Conservation (phyloP, 352 stramenopile genomes). For the Pythium brassicae region DNA sequence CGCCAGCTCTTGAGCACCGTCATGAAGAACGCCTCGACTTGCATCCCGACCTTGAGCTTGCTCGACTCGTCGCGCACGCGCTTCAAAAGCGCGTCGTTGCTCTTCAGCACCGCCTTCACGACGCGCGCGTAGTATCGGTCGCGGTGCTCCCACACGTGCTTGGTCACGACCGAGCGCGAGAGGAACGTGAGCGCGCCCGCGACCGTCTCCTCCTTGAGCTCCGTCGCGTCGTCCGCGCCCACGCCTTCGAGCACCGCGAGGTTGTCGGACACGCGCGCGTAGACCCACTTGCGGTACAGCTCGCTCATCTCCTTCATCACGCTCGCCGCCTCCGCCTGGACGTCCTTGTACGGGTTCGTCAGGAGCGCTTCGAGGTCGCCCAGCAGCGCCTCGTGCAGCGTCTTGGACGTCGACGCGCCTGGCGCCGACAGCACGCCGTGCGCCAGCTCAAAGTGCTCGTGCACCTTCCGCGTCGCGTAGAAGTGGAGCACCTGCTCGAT, state of each 20-base stretch:
- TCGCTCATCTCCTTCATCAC: slow-evolving; percentile 51
- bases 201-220: slow-evolving; percentile 40
- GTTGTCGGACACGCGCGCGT: slow-evolving; percentile 30
- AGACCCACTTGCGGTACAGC: slow-evolving; percentile 55
- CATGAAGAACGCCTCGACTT: slow-evolving; percentile 53
- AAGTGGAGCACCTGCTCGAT: slow-evolving; percentile 65
- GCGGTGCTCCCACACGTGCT: slow-evolving; percentile 46
- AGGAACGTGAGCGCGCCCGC: slow-evolving; percentile 34
- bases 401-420: slow-evolving; percentile 12
- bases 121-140: slow-evolving; percentile 31
- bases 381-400: slow-evolving; percentile 42
- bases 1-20: slow-evolving; percentile 47
- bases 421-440: slow-evolving; percentile 30
- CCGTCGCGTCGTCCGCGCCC: slow-evolving; percentile 9
- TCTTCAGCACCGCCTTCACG: slow-evolving; percentile 40
- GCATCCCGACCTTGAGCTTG: slow-evolving; percentile 52
- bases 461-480: slow-evolving; percentile 47
- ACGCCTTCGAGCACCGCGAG: slow-evolving; percentile 43
- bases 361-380: slow-evolving; percentile 43
- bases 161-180: slow-evolving; percentile 28
- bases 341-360: slow-evolving; percentile 52
- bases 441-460: slow-evolving; percentile 60
- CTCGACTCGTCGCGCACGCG: slow-evolving; percentile 45
- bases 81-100: slow-evolving; percentile 44
- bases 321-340: slow-evolving; percentile 28